A percentile compares a stretch with the other conserved stretches of the same genome.
These are phyloP conservation scores for Mycena sanguinolenta DNA, from an alignment of 768 basidiomycete genomes.

Conservation along the genomic window DNA sequence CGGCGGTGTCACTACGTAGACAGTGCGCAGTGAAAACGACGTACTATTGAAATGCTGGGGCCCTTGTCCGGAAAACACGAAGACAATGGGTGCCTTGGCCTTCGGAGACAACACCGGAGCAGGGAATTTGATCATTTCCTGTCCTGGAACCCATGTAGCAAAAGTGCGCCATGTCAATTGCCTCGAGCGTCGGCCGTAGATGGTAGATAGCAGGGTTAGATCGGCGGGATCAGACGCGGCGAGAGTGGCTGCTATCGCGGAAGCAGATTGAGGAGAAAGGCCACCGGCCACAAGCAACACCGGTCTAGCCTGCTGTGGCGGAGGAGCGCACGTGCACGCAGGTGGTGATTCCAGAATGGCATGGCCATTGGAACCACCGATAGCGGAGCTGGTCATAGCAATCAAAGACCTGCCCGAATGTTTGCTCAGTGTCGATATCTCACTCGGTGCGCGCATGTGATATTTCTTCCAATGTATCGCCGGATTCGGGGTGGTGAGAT, in stretches of 20 bases:
- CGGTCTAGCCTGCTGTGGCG: background rate
- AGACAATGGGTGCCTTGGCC: constrained; percentile 39
- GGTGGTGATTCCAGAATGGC: constrained; percentile 8
- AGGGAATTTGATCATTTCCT: background rate
- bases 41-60: constrained; percentile 46
- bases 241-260: background rate
- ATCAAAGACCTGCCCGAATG: background rate
- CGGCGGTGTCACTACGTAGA: background rate
- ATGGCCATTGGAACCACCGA: constrained; percentile 18
- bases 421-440: background rate
- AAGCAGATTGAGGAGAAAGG: background rate
- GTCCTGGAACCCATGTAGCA: background rate
- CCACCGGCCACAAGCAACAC: background rate
- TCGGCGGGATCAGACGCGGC: background rate
- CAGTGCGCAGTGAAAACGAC: background rate
- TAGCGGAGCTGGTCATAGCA: background rate
- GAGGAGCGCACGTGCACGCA: background rate
- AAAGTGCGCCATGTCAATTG: background rate
- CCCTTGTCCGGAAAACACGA: constrained; percentile 51
- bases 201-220: background rate
- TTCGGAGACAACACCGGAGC: background rate
- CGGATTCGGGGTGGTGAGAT: background rate
- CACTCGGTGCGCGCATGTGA: background rate
- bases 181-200: background rate
- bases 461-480: constrained; percentile 13